Base-by-base conservation (phyloP, 2,329 filamentous ascomycete genomes). In the Camillea tinctor region DNA sequence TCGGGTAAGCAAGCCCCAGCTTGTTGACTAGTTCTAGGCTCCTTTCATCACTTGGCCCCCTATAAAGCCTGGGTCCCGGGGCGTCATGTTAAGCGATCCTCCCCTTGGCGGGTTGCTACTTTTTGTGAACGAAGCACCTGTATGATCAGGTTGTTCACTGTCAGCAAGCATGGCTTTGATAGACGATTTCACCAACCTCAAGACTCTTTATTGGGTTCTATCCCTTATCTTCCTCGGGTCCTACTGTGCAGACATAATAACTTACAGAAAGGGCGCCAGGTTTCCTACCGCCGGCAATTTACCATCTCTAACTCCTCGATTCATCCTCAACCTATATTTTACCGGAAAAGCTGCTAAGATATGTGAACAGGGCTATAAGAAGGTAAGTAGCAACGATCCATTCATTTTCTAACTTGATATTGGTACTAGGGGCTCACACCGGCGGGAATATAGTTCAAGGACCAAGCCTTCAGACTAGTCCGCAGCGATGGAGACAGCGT, bases 341-440 rank as follows among this genome's bases (percentile, higher is more conserved):
- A 5, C 36, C 2, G 5, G 5, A 15, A 44, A 44, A 15, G 6
- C 7, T 4, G 36, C 36, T 9, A 15, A 44, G 6, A 44, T 44
- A 17, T 44, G 36, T 15, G 36, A 44, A 15, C 36, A 44, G 17
- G 36, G 36, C 36, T 44, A 44, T 44, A 44, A n/a, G 52, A 26
- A 20, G 21, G 21, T 36, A 20, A 55, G 54, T 17, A 24, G 36
- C 30, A 49, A 22, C n/a, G n/a, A 19, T 13, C 22, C 23, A 1
- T 36, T 24, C 15, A 73, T 44, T 2, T 72, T 67, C 21, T 73
- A n/a, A 30, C 6, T 30, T 11, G 26, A 30, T 72, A 3, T 66
- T 65, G 1, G 75, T 73, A 65, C 76, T 75, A n/a, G 69, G 70
- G 26, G 26, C 15, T 71, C 67, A 62, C 77, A 77, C 56, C 1